Evolutionary conservation across 2,329 filamentous ascomycete species (phyloP).

Genomic region (Phyllosticta citribraziliensis): DNA sequence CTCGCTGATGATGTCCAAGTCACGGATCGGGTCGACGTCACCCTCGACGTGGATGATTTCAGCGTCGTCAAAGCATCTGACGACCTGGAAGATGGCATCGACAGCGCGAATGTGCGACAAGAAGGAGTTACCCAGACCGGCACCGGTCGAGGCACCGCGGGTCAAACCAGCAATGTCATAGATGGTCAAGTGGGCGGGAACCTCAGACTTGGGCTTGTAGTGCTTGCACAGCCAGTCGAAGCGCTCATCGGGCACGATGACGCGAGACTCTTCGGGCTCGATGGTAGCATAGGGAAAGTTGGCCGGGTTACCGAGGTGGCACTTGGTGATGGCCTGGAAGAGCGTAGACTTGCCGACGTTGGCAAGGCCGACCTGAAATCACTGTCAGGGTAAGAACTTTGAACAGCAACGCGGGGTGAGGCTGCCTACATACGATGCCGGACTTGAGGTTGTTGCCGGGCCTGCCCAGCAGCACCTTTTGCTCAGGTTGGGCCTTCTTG

Average conservation of each 20-base stretch:
- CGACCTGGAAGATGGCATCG: conserved; percentile 95
- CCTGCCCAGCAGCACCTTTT: conserved; percentile 92
- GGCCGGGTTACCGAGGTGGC: conserved; percentile 91
- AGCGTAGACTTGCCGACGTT: conserved; percentile 99
- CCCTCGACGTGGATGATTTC: conserved; percentile 99
- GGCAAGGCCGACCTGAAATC: conserved; percentile 78
- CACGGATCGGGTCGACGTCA: conserved; percentile 88
- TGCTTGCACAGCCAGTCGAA: conserved; percentile 94
- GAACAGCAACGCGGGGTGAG: conserved; percentile 17
- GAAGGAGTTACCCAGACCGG: conserved; percentile 95
- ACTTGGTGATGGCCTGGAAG: conserved; percentile 99
- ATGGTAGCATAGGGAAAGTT: conserved; percentile 99
- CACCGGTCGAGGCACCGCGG: conserved; percentile 90
- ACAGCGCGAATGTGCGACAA: conserved; percentile 97
- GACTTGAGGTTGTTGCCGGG: conserved; percentile 98
- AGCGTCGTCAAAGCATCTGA: conserved; percentile 95
- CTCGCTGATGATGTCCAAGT: conserved; percentile 93
- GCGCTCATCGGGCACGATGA: conserved; percentile 90
- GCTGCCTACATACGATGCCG: conserved; percentile 78
- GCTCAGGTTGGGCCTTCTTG: conserved; percentile 84
- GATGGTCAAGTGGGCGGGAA: conserved; percentile 96
- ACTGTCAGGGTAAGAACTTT: conserved; percentile 34
- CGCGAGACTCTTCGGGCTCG: conserved; percentile 94
- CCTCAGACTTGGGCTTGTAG: conserved; percentile 93
- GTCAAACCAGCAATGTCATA: conserved; percentile 98